A percentile compares a stretch with the other conserved stretches of the same genome.
Conservation (phyloP, 805 yeast species). For the Saccharomycopsis vini region DNA sequence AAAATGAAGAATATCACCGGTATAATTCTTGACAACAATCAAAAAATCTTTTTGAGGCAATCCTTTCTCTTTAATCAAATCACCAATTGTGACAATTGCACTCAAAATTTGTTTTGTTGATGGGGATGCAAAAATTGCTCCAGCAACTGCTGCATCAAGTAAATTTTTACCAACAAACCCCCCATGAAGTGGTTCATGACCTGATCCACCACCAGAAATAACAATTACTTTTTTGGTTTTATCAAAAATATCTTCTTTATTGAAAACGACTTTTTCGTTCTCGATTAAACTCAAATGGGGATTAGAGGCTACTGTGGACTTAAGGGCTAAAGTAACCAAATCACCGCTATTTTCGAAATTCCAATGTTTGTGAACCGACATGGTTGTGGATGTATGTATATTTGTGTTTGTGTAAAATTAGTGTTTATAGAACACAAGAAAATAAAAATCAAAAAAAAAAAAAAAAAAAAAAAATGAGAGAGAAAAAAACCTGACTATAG, state of each 20-base stretch:
- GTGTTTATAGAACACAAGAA: too few species aligned
- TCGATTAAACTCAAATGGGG: conserved; percentile 48
- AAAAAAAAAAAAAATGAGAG: too few species aligned
- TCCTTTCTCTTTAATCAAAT: conserved; percentile 28
- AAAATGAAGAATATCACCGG: conserved; percentile 90
- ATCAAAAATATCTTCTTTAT: conserved; percentile 20
- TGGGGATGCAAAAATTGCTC: conserved; percentile 90
- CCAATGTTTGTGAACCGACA: conserved; percentile 37
- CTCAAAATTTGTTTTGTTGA: conserved; percentile 81
- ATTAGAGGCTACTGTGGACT: conserved; percentile 45
- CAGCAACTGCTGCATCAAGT: conserved; percentile 82
- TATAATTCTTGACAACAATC: conserved; percentile 81
- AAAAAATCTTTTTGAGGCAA: conserved; percentile 50
- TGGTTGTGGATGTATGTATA: too few species aligned
- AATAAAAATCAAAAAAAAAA: too few species aligned
- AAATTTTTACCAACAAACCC: conserved; percentile 84
- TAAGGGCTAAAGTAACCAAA: conserved; percentile 32
- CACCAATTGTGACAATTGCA: conserved; percentile 38
- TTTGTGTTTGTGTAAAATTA: too few species aligned
- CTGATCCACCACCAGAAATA: conserved; percentile 90
- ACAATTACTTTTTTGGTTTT: conserved; percentile 50
- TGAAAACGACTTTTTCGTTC: conserved; percentile 46
- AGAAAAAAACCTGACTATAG: too few species aligned
- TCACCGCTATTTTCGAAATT: conserved; percentile 29
- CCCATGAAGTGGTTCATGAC: conserved; percentile 92